A percentile compares a stretch with the other conserved stretches of the same genome.
Evolutionary conservation across 2,329 filamentous ascomycete species (phyloP).

Genomic region (Colletotrichum eleusines): DNA sequence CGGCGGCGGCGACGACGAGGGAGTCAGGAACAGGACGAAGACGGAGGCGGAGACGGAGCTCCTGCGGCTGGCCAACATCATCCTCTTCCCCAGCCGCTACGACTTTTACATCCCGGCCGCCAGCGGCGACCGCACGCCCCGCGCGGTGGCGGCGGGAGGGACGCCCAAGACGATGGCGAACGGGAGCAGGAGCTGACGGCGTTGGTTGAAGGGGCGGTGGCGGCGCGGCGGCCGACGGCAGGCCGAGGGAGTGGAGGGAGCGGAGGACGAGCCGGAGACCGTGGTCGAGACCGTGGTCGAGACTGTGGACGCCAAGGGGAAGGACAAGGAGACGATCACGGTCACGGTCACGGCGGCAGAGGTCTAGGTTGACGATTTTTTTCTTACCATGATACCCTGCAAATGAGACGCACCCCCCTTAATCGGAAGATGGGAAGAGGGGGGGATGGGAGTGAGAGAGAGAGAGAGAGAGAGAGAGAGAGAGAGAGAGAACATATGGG

Average conservation of each 20-base stretch:
- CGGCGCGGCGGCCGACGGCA: constrained; percentile 29
- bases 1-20: constrained; percentile 41
- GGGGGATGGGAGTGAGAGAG: too few relatives aligned
- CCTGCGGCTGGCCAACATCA: constrained; percentile 66
- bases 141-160: constrained; percentile 9
- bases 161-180: constrained; percentile 15
- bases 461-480: background rate
- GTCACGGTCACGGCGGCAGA: constrained; percentile 38
- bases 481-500: background rate
- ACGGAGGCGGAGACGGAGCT: constrained; percentile 64
- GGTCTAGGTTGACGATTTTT: constrained; percentile 35
- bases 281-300: background rate
- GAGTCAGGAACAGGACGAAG: constrained; percentile 46
- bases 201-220: constrained; percentile 45
- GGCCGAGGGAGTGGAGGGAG: constrained; percentile 12
- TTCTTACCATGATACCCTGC: constrained; percentile 41
- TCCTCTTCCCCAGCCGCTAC: constrained; percentile 60
- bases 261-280: constrained; percentile 25
- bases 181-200: constrained; percentile 41
- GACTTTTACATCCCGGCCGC: constrained; percentile 42
- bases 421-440: too few relatives aligned
- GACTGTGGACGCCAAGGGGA: constrained; percentile 17
- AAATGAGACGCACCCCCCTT: constrained; percentile 16
- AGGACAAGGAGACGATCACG: constrained; percentile 29
- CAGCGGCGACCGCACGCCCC: constrained; percentile 42